A percentile compares a stretch with the other conserved stretches of the same genome.
phyloP scores from a whole-genome alignment of 2,329 filamentous ascomycete genomes.

The Penicillium aurantiogriseum region DNA sequence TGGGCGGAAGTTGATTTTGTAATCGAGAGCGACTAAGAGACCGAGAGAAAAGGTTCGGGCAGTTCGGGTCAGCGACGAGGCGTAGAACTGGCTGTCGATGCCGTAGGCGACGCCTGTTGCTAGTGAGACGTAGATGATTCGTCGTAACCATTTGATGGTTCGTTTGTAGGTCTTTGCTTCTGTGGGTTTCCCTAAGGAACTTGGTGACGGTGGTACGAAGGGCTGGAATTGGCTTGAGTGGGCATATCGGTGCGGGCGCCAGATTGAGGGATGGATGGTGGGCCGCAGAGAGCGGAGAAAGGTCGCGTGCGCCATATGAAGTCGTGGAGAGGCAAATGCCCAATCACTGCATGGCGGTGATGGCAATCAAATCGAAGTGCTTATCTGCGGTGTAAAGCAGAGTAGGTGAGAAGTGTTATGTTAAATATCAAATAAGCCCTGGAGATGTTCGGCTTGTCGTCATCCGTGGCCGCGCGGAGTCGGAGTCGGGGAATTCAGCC shows the following conservation, averaged over 20 bases:
- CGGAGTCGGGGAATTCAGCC: neutral
- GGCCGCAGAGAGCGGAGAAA: conserved; percentile 22
- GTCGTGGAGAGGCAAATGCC: neutral
- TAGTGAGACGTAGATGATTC: conserved; percentile 62
- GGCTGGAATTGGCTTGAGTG: conserved; percentile 57
- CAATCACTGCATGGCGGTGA: conserved; percentile 16
- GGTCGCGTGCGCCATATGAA: conserved; percentile 21
- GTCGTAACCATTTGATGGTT: conserved; percentile 72
- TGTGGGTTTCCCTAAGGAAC: conserved; percentile 70
- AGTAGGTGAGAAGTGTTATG: neutral
- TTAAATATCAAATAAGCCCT: neutral
- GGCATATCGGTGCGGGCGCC: conserved; percentile 24
- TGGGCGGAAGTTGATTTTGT: conserved; percentile 92
- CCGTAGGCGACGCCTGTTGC: conserved; percentile 63
- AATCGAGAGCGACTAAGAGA: conserved; percentile 80
- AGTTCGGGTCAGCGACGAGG: conserved; percentile 74
- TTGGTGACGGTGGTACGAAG: conserved; percentile 73
- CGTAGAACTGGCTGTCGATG: conserved; percentile 72
- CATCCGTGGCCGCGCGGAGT: conserved; percentile 16
- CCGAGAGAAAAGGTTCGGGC: conserved; percentile 78
- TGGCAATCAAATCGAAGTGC: neutral
- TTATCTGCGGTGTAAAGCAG: neutral
- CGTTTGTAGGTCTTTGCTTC: conserved; percentile 69
- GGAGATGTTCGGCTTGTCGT: conserved; percentile 14
- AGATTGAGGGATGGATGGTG: conserved; percentile 7